Conservation (phyloP, 169 alveolate species). For the Haemoproteus tartakovskyi region DNA sequence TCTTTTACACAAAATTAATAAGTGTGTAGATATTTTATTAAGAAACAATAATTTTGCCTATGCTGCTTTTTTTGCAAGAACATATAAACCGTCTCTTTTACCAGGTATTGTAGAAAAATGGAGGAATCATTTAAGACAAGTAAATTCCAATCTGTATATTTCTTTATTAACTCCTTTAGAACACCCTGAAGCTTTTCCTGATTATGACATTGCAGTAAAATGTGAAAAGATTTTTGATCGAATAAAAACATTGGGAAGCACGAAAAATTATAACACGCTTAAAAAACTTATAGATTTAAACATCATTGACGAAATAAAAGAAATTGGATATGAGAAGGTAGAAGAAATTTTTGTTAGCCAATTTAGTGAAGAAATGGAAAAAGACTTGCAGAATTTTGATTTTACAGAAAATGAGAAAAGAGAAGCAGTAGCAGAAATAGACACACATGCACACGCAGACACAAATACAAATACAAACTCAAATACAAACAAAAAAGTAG, state of each 20-base stretch:
- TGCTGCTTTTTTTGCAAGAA: conserved; percentile 75
- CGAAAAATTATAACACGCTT: conserved; percentile 52
- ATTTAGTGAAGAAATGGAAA: conserved; percentile 51
- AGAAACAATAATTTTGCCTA: conserved; percentile 67
- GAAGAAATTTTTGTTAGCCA: conserved; percentile 46
- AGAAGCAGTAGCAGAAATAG: not conserved
- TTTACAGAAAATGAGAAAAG: not conserved
- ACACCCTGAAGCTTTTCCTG: conserved; percentile 60
- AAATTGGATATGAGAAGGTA: conserved; percentile 52
- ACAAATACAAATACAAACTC: too few species aligned
- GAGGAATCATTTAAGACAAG: conserved; percentile 60
- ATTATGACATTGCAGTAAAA: conserved; percentile 47
- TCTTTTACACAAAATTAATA: conserved; percentile 70
- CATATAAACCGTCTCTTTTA: conserved; percentile 72
- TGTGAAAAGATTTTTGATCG: conserved; percentile 55
- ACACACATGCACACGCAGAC: too few species aligned
- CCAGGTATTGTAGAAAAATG: conserved; percentile 63
- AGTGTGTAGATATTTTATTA: conserved; percentile 72
- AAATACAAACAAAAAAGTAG: too few species aligned
- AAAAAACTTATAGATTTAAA: conserved; percentile 54
- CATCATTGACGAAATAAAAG: conserved; percentile 54
- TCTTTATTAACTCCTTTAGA: conserved; percentile 38
- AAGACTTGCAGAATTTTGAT: conserved; percentile 39
- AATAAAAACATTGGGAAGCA: conserved; percentile 20
- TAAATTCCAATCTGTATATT: conserved; percentile 6